Conservation (phyloP, 192 early-diverging fungal species). For the Coemansia sp. region DNA sequence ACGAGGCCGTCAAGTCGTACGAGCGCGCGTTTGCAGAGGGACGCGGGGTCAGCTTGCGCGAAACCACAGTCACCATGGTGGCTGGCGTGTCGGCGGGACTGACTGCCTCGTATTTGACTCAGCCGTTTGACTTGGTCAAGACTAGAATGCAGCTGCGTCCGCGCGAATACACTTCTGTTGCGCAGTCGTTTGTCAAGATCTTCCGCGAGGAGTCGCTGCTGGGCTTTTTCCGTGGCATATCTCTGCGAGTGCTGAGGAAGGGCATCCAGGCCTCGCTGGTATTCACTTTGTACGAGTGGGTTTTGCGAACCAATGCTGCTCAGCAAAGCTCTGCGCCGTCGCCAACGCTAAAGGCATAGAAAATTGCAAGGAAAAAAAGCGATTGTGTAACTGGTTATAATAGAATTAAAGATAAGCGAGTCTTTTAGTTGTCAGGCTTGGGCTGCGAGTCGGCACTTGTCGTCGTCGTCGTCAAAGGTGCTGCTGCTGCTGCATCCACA, state of each 20-base stretch:
- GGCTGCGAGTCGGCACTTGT: background rate
- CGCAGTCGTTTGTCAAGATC: constrained; percentile 55
- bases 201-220: constrained; percentile 69
- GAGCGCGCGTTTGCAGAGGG: constrained; percentile 40
- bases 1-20: constrained; percentile 74
- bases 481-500: background rate
- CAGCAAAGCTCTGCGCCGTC: constrained; percentile 10
- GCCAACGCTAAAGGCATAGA: constrained; percentile 15
- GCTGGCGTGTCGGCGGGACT: constrained; percentile 71
- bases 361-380: background rate
- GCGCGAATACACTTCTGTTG: constrained; percentile 60
- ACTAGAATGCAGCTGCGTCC: constrained; percentile 93
- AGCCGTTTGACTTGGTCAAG: constrained; percentile 94
- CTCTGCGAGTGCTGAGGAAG: constrained; percentile 82
- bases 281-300: constrained; percentile 91
- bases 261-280: constrained; percentile 83
- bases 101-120: constrained; percentile 77
- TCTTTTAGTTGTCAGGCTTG: constrained; percentile 2
- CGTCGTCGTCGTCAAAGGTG: background rate
- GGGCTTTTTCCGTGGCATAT: constrained; percentile 85
- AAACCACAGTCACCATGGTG: constrained; percentile 65
- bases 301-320: constrained; percentile 24
- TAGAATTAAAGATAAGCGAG: background rate
- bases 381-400: background rate
- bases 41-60: constrained; percentile 47